Evolutionary conservation across 1,284 basidiomycete genomes (phyloP), one percentile per base, ranked within the genome.

Genomic region (Ceratobasidium papillatum): DNA sequence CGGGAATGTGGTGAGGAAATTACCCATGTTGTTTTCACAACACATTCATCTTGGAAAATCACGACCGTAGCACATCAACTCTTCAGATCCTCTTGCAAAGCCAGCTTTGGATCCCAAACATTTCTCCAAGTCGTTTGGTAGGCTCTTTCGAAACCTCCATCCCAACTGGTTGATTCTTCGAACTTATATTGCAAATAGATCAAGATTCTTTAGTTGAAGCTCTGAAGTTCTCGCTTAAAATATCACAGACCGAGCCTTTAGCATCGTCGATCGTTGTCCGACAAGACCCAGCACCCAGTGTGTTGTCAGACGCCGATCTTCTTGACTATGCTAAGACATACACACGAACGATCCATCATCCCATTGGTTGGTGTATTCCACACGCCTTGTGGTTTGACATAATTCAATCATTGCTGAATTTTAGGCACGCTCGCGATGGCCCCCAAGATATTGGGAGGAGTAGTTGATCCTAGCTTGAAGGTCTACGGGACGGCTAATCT

Each of bases 401-500:
- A 61, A 14, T 25, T 63, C 2, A 36, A 58, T 12, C n/a, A 22
- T 47, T 25, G 41, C 22, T 58, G n/a, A n/a, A n/a, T n/a, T 56
- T 19, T 62, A 72, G 69, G 69, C 14, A 80, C 82, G 12, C 78
- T 78, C 19, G 77, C 79, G 4, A 80, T 82, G 80, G 77, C 80
- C 19, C 81, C 82, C 2, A 76, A 77, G 17, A 69, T 76, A 47
- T 54, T 81, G 66, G 82, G 82, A 45, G 82, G 82, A 75, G 82
- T 83, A 12, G 82, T 83, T 36, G 79, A 80, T 78, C 3, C 78
- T 2, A 75, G 75, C 52, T 77, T 83, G 30, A 78, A 77, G 65
- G 82, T 83, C 9, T 81, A 83, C 77, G 82, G 81, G 58, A 83
- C 82, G 5, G 69, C 65, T 78, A 80, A 78, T 80, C 78, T 76